These are phyloP conservation scores for Citropsis articulata DNA, from an alignment of 345 rosid genomes.

Conservation along the genomic window DNA sequence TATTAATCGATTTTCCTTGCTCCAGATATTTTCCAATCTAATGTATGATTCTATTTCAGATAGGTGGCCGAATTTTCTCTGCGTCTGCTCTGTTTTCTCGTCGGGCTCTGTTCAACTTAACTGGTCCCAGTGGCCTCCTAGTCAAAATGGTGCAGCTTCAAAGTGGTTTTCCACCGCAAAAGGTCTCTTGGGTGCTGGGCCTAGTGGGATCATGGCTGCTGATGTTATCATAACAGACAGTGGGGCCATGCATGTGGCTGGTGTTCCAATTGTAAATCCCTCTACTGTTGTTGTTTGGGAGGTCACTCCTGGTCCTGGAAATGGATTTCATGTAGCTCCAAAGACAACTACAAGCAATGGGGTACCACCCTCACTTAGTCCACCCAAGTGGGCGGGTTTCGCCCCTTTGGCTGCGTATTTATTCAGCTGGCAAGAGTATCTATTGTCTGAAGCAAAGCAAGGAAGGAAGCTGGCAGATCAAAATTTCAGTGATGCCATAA, in stretches of 20 bases:
- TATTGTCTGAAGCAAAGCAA: slow-evolving; percentile 73
- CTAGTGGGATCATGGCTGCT: slow-evolving; percentile 99
- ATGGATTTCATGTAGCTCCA: slow-evolving; percentile 80
- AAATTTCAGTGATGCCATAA: slow-evolving; percentile 56
- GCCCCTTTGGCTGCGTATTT: slow-evolving; percentile 95
- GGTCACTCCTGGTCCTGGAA: slow-evolving; percentile 96
- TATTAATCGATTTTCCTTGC: background rate
- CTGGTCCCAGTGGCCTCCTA: slow-evolving; percentile 97
- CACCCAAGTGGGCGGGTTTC: slow-evolving; percentile 95
- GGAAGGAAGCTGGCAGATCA: slow-evolving; percentile 67
- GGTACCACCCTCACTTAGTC: slow-evolving; percentile 82
- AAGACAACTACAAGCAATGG: slow-evolving; percentile 56
- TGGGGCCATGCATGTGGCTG: slow-evolving; percentile 99
- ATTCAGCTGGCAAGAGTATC: slow-evolving; percentile 95
- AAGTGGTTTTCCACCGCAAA: slow-evolving; percentile 97
- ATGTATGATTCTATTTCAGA: slow-evolving; percentile 53
- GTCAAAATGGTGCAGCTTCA: slow-evolving; percentile 58
- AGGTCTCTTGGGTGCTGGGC: slow-evolving; percentile 99
- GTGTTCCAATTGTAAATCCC: slow-evolving; percentile 98
- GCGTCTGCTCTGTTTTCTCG: slow-evolving; percentile 95
- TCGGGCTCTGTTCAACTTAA: slow-evolving; percentile 98
- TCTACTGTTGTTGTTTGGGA: slow-evolving; percentile 99
- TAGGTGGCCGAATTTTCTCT: slow-evolving; percentile 98
- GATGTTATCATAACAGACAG: slow-evolving; percentile 96
- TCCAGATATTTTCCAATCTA: background rate